Conservation (phyloP, 176 grass and related monocot species). For the Oryza rufipogon region DNA sequence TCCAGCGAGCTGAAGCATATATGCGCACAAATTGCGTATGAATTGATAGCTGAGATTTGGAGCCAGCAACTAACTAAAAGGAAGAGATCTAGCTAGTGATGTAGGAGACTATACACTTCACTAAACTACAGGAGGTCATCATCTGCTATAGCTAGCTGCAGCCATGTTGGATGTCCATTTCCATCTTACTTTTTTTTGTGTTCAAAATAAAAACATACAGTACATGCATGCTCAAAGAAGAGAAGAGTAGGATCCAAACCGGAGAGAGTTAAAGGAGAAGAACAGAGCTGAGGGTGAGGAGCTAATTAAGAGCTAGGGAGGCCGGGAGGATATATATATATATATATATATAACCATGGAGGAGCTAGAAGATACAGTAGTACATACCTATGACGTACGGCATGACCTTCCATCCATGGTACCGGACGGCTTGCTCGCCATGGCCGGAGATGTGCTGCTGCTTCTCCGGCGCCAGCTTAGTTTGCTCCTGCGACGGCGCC, state of each 20-base stretch:
- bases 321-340: too few relatives aligned
- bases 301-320: not conserved
- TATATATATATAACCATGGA: too few relatives aligned
- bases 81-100: not conserved
- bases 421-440: not conserved
- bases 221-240: not conserved
- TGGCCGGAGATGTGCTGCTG: not conserved
- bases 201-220: too few relatives aligned
- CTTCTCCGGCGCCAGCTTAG: not conserved
- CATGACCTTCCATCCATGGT: conserved; percentile 79
- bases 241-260: not conserved
- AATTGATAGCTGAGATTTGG: not conserved
- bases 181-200: not conserved
- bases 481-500: not conserved
- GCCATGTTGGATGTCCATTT: not conserved
- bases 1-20: not conserved
- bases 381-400: conserved; percentile 71
- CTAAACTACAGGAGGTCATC: not conserved
- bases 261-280: not conserved
- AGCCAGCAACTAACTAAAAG: not conserved
- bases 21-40: not conserved
- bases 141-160: not conserved
- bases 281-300: not conserved
- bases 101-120: too few relatives aligned
- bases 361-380: too few relatives aligned